Base-by-base conservation (phyloP, 192 early-diverging fungal species). In the Coemansia sp. region DNA sequence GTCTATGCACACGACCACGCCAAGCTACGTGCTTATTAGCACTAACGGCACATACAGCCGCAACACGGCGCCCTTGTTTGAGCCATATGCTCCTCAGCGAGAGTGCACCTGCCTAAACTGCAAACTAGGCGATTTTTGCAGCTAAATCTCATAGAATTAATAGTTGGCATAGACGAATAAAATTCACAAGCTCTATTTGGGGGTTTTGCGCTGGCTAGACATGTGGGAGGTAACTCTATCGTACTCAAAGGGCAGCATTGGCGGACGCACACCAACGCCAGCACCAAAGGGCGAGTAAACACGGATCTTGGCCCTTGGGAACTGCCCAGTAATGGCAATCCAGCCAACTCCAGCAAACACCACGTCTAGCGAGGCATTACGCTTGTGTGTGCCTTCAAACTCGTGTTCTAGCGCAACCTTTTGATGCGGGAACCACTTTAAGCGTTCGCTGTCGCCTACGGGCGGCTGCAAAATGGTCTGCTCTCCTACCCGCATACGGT, bases 201-300 rank as follows among this genome's bases (percentile, higher is more conserved):
- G 66, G 17, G 62, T 76, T 39, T 76, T 76, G 54, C 73, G 73
- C 39, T 47, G 39, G 45, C 30, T 61, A 7, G 73, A 64, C 47
- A 60, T 69, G 55, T 68, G 73, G 0, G 62, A 54, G 11, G 73
- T 54, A 23, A 65, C 50, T 37, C 46, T 52, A 34, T 73, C 67
- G 53, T 76, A 88, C 72, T 86, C 85, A 45, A 78, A 85, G 6
- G 86, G 86, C 60, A 88, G 62, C 32, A 88, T 68, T n/a, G 86
- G 72, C 16, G 82, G 71, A 17, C 86, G 66, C 11, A 80, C 37
- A 34, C 52, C 66, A 17, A 76, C 80, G 5, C 80, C 80, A 23
- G 59, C 53, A 9, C 79, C 83, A 45, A 65, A 67, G 7, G 85
- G 81, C 28, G 81, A 67, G 60, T 69, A 75, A 3, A 82, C 73